Base-by-base conservation (phyloP, 2,329 filamentous ascomycete species). In the Penicillium sp. region DNA sequence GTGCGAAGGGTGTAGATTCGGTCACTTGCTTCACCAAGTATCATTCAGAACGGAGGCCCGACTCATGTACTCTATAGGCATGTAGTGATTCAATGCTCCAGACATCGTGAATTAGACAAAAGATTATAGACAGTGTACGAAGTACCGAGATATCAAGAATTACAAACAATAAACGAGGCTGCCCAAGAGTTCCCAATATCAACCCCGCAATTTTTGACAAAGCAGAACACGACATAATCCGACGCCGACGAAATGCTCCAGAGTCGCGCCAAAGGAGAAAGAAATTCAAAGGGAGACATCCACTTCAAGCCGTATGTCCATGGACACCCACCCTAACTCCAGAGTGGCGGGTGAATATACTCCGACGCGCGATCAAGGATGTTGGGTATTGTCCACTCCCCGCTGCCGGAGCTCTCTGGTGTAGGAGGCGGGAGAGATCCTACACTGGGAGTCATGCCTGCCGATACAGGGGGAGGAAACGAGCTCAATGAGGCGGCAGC, bases 271-370 rank as follows among this genome's bases (percentile, higher is more conserved):
- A 47, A 51, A 57, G 36, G 24, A 41, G 31, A 47, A 39, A 48
- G 33, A 45, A 40, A 38, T 31, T 38, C 5, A 40, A 13, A 44
- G 1, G 8, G 4, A 10, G 2, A 16, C 11, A 30, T 14, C 11
- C 25, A 18, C 16, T 9, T 14, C 16, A 36, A 36, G 33, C 2
- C 27, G 18, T 11, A 16, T 1, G 3, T 9, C n/a, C n/a, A n/a
- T n/a, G n/a, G n/a, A 24, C 31, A 5, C 3, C 11, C 27, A 22
- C 2, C 13, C 56, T 57, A 73, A 33, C 69, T 63, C 75, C 75
- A 77, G 11, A 77, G 60, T 2, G 75, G 74, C 14, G 75, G 74
- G 51, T 76, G 74, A 10, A 78, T 76, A 57, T 76, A 77, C 60
- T 78, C 74, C n/a, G 71, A 65, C 31, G 74, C 75, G 13, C 75